phyloP scores from a whole-genome alignment of 306 rosid genomes.

The Hippophae rhamnoides region DNA sequence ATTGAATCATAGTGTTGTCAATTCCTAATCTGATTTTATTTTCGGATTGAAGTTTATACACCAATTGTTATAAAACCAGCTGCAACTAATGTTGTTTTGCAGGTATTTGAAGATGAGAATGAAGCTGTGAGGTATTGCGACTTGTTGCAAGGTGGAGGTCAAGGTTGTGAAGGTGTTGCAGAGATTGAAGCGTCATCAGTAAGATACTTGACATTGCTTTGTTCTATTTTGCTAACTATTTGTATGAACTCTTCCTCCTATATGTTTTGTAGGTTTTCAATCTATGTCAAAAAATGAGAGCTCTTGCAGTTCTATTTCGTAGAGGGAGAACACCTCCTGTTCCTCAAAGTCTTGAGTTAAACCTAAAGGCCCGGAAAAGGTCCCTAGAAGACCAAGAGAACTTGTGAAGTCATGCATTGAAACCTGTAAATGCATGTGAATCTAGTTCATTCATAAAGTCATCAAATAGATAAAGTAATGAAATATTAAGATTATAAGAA shows the following conservation, averaged over 20 bases:
- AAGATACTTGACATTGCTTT: slow-evolving; percentile 19
- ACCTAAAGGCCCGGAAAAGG: slow-evolving; percentile 66
- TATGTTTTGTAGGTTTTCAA: slow-evolving; percentile 57
- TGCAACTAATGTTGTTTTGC: background rate
- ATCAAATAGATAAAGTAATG: too few species aligned
- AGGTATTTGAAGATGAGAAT: slow-evolving; percentile 93
- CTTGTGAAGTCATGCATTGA: slow-evolving; percentile 2
- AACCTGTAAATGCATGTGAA: too few species aligned
- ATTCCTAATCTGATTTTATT: too few species aligned
- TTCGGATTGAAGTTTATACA: too few species aligned
- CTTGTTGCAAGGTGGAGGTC: slow-evolving; percentile 85
- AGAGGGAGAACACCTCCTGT: slow-evolving; percentile 88
- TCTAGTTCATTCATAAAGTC: too few species aligned
- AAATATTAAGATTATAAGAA: too few species aligned
- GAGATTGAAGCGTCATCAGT: slow-evolving; percentile 97
- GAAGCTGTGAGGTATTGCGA: slow-evolving; percentile 90
- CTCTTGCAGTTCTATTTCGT: slow-evolving; percentile 89
- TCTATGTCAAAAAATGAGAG: slow-evolving; percentile 83
- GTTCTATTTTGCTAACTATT: background rate
- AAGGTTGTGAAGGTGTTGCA: slow-evolving; percentile 94
- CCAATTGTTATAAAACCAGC: background rate
- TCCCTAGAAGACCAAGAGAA: slow-evolving; percentile 91
- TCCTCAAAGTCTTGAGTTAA: slow-evolving; percentile 81
- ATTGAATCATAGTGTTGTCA: too few species aligned
- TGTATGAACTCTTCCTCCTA: background rate